A percentile compares a stretch with the other conserved stretches of the same genome.
phyloP scores from a whole-genome alignment of 768 basidiomycete genomes.

The Mycena haematopus region DNA sequence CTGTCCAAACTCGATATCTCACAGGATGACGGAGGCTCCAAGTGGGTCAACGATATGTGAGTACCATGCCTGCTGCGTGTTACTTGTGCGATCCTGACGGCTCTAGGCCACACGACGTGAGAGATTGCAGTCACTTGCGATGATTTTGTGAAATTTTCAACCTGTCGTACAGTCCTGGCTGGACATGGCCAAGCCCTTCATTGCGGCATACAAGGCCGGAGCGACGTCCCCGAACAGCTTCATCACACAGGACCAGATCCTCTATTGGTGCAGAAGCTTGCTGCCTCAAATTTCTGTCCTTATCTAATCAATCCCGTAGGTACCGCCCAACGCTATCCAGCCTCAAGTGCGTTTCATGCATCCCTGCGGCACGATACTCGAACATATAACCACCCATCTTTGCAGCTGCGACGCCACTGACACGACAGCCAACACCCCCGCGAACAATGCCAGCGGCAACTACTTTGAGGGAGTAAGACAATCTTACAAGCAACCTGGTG shows the following conservation, averaged over 20 bases:
- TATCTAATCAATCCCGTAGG: constrained; percentile 5
- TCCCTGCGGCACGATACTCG: background rate
- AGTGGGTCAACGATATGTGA: constrained; percentile 32
- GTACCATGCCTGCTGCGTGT: background rate
- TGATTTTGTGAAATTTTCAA: background rate
- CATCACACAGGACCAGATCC: constrained; percentile 28
- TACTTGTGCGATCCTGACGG: background rate
- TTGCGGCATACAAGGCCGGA: constrained; percentile 54
- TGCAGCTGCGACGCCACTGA: constrained; percentile 29
- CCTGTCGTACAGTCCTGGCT: constrained; percentile 39
- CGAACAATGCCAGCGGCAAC: constrained; percentile 29
- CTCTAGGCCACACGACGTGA: constrained; percentile 24
- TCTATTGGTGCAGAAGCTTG: constrained; percentile 19
- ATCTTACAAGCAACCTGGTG: background rate
- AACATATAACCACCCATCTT: too few species aligned
- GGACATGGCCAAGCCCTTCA: constrained; percentile 52
- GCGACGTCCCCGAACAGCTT: constrained; percentile 25
- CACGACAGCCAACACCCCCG: constrained; percentile 23
- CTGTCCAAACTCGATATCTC: background rate
- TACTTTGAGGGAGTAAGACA: constrained; percentile 22
- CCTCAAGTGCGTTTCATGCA: constrained; percentile 18
- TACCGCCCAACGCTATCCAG: constrained; percentile 24
- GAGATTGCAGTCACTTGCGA: background rate
- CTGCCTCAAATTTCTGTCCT: background rate
- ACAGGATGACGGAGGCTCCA: constrained; percentile 27